These are phyloP conservation scores for Xenosphaeropsis pyriputrescens DNA, from an alignment of 2,329 filamentous ascomycete species.

Conservation along the genomic window DNA sequence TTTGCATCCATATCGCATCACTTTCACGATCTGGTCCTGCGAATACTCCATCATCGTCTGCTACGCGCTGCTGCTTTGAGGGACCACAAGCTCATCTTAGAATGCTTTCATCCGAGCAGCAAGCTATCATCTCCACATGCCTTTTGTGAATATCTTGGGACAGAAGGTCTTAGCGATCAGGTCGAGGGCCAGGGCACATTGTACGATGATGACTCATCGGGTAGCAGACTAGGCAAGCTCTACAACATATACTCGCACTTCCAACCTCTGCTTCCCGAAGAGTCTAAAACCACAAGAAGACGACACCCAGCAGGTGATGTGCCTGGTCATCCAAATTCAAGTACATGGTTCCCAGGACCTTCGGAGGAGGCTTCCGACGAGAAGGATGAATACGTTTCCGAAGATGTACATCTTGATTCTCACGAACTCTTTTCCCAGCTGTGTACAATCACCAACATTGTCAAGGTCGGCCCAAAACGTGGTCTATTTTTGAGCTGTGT, in stretches of 20 bases:
- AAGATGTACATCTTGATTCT: conserved; percentile 50
- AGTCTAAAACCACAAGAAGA: conserved; percentile 25
- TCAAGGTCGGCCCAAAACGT: conserved; percentile 44
- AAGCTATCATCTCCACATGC: conserved; percentile 56
- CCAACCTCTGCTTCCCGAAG: conserved; percentile 42
- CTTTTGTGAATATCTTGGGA: conserved; percentile 52
- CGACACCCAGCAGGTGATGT: conserved; percentile 29
- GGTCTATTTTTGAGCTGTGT: conserved; percentile 50
- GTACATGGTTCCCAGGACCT: conserved; percentile 14
- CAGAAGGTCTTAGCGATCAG: conserved; percentile 36
- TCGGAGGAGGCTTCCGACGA: conserved; percentile 4
- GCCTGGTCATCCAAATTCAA: conserved; percentile 21
- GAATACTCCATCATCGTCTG: conserved; percentile 50
- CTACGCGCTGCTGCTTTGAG: conserved; percentile 37
- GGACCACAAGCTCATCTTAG: conserved; percentile 56
- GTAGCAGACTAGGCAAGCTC: conserved; percentile 29
- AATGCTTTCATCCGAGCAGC: conserved; percentile 62
- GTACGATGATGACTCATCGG: conserved; percentile 6
- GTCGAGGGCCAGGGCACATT: conserved; percentile 18
- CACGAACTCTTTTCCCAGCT: conserved; percentile 64
- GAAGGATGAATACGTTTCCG: conserved; percentile 30
- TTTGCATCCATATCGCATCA: conserved; percentile 44
- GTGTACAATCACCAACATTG: conserved; percentile 51
- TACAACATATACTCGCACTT: conserved; percentile 55
- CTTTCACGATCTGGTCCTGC: conserved; percentile 46